Evolutionary conservation across 805 yeast species (phyloP), one percentile per base, ranked within the genome.

Genomic region (Kuraishia ogatae): DNA sequence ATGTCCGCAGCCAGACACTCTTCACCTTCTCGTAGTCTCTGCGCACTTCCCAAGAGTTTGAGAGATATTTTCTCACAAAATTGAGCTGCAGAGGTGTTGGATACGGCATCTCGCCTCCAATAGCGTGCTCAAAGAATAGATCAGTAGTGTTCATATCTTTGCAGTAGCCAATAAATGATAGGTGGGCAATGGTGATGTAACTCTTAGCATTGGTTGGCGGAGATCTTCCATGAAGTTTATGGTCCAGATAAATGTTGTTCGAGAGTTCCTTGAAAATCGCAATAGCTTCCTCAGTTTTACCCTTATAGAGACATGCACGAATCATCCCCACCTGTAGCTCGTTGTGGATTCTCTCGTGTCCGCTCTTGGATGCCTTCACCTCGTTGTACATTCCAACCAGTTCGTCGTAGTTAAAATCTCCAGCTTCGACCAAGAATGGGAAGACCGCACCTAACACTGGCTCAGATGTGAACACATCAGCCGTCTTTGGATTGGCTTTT

Each of bases 131-230:
- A 67, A 85, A 88, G 63, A 89, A 89, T 48, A 82, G 79, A 64
- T 81, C 82, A 3, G 96, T 89, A 50, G 89, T 84, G 48, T 74
- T 74, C 55, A 87, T 75, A 64, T 89, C 91, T 64, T 80, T 81
- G 67, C 90, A 85, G 60, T 81, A 82, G 50, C 96, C 94, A 64
- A 89, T 85, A 62, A 89, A 89, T 2, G 85, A 77, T 58, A 87
- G 75, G 71, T 89, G 96, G 51, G 89, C 84, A 69, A 85, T 88
- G 39, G 86, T 79, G 68, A 87, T 72, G 35, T 84, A 78, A 53
- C 83, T 76, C 54, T 65, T 62, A 43, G 66, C 63, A 7, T 65
- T 56, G 17, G 67, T 65, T 57, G 62, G 64, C 28, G 65, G 61
- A 6, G 66, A 56, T 20, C 48, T 50, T 7, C 48, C 52, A 17